A percentile compares a stretch with the other conserved stretches of the same genome.
Conservation (phyloP, 768 basidiomycete genomes). For the Nevesoporus exiguus region DNA sequence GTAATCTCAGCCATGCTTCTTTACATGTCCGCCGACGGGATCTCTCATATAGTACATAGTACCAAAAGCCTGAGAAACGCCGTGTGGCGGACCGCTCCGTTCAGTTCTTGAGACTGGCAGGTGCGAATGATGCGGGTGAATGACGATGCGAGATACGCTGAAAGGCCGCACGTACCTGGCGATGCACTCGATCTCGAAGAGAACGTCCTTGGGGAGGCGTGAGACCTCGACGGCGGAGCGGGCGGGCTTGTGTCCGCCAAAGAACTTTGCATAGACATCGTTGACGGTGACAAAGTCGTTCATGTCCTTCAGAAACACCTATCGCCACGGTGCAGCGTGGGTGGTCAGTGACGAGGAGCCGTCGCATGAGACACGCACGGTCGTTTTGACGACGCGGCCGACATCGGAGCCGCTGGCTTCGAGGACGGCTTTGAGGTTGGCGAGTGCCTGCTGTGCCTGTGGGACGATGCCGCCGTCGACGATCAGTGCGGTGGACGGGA, state of each 20-base stretch:
- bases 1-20: slow-evolving; percentile 3
- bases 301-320: slow-evolving; percentile 95
- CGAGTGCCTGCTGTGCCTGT: slow-evolving; percentile 76
- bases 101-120: slow-evolving; percentile 22
- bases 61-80: not conserved
- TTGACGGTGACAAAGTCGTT: slow-evolving; percentile 85
- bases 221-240: slow-evolving; percentile 89
- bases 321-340: not conserved
- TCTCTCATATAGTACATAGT: not conserved
- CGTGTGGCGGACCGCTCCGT: not conserved
- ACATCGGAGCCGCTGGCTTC: slow-evolving; percentile 77
- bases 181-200: slow-evolving; percentile 91
- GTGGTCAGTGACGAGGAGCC: not conserved
- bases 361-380: slow-evolving; percentile 47
- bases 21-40: not conserved
- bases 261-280: slow-evolving; percentile 75
- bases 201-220: slow-evolving; percentile 84
- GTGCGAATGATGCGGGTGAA: not conserved
- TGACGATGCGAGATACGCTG: not conserved
- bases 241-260: slow-evolving; percentile 90
- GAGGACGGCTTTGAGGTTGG: slow-evolving; percentile 81
- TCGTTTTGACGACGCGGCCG: slow-evolving; percentile 86
- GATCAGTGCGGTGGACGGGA: slow-evolving; percentile 60
- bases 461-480: slow-evolving; percentile 20
- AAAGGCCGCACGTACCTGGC: slow-evolving; percentile 50